Conservation (phyloP, 495 filamentous ascomycete species). For the Bombardia bombarda region DNA sequence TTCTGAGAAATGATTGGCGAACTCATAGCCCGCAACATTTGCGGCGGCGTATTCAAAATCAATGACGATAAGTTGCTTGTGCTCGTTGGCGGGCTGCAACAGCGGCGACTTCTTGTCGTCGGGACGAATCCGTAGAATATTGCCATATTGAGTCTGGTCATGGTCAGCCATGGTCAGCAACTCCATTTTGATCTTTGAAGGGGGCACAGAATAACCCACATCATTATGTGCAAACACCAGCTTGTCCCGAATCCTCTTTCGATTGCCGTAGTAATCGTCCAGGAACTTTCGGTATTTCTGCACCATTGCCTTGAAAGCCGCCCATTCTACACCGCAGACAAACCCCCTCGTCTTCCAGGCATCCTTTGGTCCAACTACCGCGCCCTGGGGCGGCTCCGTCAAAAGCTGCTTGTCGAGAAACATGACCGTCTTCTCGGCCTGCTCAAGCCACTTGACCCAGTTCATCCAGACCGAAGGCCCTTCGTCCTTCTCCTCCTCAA, state of each 20-base stretch:
- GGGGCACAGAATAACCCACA: no score
- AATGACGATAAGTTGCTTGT: conserved; percentile 93
- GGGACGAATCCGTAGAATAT: conserved; percentile 85
- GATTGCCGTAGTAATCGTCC: conserved; percentile 58
- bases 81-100: conserved; percentile 78
- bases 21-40: conserved; percentile 80
- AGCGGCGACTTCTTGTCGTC: conserved; percentile 74
- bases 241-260: conserved; percentile 55
- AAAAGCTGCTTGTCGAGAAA: conserved; percentile 66
- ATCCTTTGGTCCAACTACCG: conserved; percentile 25
- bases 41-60: conserved; percentile 98
- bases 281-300: conserved; percentile 73
- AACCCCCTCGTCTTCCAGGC: conserved; percentile 61
- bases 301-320: conserved; percentile 63
- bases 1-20: conserved; percentile 97
- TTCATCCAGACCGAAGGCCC: conserved; percentile 84
- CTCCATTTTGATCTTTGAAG: background rate
- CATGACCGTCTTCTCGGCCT: conserved; percentile 66
- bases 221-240: conserved; percentile 97
- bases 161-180: conserved; percentile 3
- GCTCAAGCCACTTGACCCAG: conserved; percentile 90
- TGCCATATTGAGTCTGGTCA: conserved; percentile 88
- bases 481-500: conserved; percentile 63
- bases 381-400: conserved; percentile 12
- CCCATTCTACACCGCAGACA: conserved; percentile 82